Conservation (phyloP, 371 early-diverging fungal species). For the Blyttiomyces sp. region DNA sequence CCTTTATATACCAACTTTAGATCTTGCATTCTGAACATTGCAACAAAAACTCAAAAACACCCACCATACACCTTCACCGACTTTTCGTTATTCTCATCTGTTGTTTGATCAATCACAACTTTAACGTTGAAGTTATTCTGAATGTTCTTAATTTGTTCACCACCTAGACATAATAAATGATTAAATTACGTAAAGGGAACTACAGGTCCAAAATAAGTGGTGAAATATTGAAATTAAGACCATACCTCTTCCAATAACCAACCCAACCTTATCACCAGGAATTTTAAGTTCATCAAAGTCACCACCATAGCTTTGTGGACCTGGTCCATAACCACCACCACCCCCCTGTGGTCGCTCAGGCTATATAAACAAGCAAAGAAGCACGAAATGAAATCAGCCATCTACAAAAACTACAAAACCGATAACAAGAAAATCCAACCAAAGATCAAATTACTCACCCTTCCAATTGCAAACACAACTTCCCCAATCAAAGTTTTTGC, state of each 20-base stretch:
- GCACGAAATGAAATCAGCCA: neutral
- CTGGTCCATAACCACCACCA: slow-evolving; percentile 25
- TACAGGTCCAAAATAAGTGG: neutral
- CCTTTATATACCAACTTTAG: neutral
- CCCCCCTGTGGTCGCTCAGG: slow-evolving; percentile 7
- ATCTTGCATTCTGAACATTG: neutral
- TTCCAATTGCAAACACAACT: slow-evolving; percentile 50
- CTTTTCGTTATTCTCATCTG: slow-evolving; percentile 21
- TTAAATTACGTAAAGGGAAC: neutral
- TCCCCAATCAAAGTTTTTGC: slow-evolving; percentile 79
- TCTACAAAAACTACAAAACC: slow-evolving; percentile 6
- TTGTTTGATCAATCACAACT: slow-evolving; percentile 24
- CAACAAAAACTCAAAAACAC: neutral
- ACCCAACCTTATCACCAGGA: slow-evolving; percentile 71
- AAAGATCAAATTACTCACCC: too few relatives aligned
- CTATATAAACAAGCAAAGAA: neutral
- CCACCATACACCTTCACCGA: slow-evolving; percentile 24
- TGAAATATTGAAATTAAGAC: neutral
- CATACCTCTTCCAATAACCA: slow-evolving; percentile 73
- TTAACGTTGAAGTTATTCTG: slow-evolving; percentile 21
- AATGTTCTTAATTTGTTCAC: slow-evolving; percentile 27
- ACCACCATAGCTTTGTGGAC: slow-evolving; percentile 2
- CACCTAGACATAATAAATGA: slow-evolving; percentile 2
- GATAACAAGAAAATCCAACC: neutral
- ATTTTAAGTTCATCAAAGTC: slow-evolving; percentile 17